Evolutionary conservation across 2,329 filamentous ascomycete genomes (phyloP).

Genomic region (Aspergillus amoenus): DNA sequence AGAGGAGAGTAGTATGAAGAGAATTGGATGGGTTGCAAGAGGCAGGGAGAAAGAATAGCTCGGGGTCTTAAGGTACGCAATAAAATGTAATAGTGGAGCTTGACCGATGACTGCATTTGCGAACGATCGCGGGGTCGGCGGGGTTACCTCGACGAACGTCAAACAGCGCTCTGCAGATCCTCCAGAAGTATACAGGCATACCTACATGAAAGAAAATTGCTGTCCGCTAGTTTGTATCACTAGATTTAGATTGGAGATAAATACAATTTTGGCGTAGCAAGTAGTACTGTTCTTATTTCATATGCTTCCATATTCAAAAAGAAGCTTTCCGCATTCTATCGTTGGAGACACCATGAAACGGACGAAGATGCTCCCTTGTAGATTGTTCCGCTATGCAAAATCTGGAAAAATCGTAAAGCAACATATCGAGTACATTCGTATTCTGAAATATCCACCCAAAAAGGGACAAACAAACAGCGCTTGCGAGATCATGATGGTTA

Average conservation of each 20-base stretch:
- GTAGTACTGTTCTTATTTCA: neutral
- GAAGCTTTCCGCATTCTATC: constrained; percentile 2
- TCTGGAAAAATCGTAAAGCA: constrained; percentile 19
- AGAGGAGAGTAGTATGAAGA: neutral
- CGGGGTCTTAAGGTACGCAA: neutral
- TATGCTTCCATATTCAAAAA: neutral
- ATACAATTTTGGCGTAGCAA: neutral
- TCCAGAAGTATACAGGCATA: neutral
- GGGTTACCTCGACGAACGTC: neutral
- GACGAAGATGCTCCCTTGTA: constrained; percentile 6
- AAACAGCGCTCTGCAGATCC: neutral
- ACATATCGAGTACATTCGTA: constrained; percentile 19
- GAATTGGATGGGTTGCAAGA: neutral
- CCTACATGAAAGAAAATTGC: neutral
- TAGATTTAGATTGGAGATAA: neutral
- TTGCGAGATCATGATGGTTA: constrained; percentile 3
- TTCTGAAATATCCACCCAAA: constrained; percentile 13
- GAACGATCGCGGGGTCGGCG: constrained; percentile 6
- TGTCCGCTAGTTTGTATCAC: neutral
- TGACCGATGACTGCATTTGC: constrained; percentile 9
- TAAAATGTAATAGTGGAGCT: neutral
- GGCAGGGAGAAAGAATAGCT: neutral
- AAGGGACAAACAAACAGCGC: neutral
- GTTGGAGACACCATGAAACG: neutral
- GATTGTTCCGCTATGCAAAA: constrained; percentile 26